Percentiles rank a stretch among this genome's conserved stretches.
These are phyloP conservation scores for Mariannaea elegans DNA, from an alignment of 2,329 filamentous ascomycete genomes.

Conservation along the genomic window DNA sequence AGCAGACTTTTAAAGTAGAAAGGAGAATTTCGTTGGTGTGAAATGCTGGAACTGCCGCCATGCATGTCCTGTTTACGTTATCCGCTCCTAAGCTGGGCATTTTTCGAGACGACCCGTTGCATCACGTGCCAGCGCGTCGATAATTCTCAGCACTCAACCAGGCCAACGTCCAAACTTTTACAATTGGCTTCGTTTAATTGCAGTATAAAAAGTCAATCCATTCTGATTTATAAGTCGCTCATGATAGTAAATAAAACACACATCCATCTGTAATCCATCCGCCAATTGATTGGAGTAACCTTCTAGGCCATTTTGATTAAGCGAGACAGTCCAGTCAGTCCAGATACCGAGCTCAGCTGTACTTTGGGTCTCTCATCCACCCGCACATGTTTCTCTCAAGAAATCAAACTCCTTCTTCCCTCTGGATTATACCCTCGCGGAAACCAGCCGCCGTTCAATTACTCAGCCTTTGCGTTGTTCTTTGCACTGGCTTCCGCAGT, in stretches of 20 bases:
- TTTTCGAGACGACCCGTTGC: slow-evolving; percentile 7
- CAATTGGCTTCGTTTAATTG: not conserved
- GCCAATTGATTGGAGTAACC: slow-evolving; percentile 14
- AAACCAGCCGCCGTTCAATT: slow-evolving; percentile 19
- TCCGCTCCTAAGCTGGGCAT: not conserved
- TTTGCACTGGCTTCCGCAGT: slow-evolving; percentile 77
- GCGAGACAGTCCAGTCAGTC: slow-evolving; percentile 18
- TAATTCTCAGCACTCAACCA: too few relatives aligned
- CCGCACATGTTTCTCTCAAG: slow-evolving; percentile 27
- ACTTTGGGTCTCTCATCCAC: slow-evolving; percentile 10
- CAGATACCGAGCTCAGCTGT: slow-evolving; percentile 8
- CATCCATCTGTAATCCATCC: slow-evolving; percentile 1
- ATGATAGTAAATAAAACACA: not conserved
- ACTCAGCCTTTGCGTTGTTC: slow-evolving; percentile 64
- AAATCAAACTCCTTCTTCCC: slow-evolving; percentile 19
- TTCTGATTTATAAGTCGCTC: slow-evolving; percentile 5
- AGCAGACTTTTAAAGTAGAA: not conserved
- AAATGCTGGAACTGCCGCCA: not conserved
- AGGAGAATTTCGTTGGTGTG: not conserved
- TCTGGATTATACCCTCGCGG: not conserved
- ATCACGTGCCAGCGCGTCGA: slow-evolving; percentile 13
- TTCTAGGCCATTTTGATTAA: slow-evolving; percentile 35
- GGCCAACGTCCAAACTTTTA: not conserved
- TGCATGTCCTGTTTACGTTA: not conserved
- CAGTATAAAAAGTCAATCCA: not conserved